Evolutionary conservation across 192 early-diverging fungal species (phyloP).

Genomic region (Podila verticillata): DNA sequence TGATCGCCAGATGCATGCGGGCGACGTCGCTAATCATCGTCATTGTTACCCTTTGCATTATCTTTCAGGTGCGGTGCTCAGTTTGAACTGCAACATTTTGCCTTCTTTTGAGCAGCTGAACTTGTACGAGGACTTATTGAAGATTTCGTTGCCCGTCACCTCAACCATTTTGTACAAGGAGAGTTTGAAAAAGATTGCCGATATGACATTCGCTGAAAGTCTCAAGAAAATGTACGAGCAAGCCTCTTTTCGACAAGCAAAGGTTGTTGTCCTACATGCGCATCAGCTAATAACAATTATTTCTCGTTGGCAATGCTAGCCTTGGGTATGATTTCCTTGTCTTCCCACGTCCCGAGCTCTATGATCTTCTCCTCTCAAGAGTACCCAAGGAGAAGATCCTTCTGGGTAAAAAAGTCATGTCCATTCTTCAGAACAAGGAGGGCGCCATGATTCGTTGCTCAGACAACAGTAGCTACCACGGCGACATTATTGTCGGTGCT

Average conservation of each 20-base stretch:
- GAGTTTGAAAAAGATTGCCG: not conserved
- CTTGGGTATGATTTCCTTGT: too few relatives aligned
- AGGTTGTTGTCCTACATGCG: not conserved
- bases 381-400: too few relatives aligned
- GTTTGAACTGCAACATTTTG: not conserved
- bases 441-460: slow-evolving; percentile 12
- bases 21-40: too few relatives aligned
- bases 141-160: not conserved
- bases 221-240: not conserved
- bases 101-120: not conserved
- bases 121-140: not conserved
- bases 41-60: too few relatives aligned
- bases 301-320: too few relatives aligned
- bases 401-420: slow-evolving; percentile 7
- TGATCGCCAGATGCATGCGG: too few relatives aligned
- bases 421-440: slow-evolving; percentile 7
- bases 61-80: not conserved
- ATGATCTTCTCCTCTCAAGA: too few relatives aligned
- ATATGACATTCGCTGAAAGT: not conserved
- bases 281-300: not conserved
- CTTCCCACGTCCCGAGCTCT: too few relatives aligned
- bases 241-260: too few relatives aligned
- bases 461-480: slow-evolving; percentile 5
- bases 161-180: slow-evolving; percentile 2
- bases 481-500: slow-evolving; percentile 15